These are phyloP conservation scores for Neofusicoccum kwambonambiense DNA, from an alignment of 2,329 filamentous ascomycete genomes.

Conservation along the genomic window DNA sequence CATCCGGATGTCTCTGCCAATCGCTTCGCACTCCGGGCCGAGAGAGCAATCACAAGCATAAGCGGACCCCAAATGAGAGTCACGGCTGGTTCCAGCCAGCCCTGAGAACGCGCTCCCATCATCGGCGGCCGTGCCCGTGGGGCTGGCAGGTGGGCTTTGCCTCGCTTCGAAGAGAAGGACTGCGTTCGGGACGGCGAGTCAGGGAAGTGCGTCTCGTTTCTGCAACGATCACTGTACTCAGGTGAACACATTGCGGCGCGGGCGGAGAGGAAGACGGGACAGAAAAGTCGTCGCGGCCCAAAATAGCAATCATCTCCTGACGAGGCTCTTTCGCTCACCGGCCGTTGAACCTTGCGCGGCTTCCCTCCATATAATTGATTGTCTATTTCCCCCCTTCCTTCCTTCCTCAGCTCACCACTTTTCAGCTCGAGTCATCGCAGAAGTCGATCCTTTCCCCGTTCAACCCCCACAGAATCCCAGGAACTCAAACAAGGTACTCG, in stretches of 20 bases:
- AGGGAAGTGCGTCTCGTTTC: background rate
- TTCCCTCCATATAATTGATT: background rate
- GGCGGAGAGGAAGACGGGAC: background rate
- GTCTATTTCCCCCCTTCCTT: background rate
- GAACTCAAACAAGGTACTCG: background rate
- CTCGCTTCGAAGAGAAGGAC: background rate
- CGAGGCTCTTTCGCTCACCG: background rate
- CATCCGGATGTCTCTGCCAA: background rate
- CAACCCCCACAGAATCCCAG: background rate
- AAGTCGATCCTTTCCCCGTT: background rate
- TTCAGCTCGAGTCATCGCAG: slow-evolving; percentile 1
- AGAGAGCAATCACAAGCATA: background rate
- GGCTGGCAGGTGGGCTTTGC: background rate
- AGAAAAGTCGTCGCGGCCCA: background rate
- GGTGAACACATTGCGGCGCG: background rate
- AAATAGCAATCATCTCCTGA: background rate
- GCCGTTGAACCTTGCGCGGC: no score
- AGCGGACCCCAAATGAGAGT: background rate
- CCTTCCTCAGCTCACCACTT: slow-evolving; percentile 6
- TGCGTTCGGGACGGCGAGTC: background rate
- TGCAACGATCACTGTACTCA: background rate
- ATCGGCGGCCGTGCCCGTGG: background rate
- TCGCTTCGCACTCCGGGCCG: background rate
- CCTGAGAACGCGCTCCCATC: background rate
- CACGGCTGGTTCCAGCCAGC: background rate